These are phyloP conservation scores for Coix lacrymajobi DNA, from an alignment of 176 grass and related monocot genomes.

Conservation along the genomic window DNA sequence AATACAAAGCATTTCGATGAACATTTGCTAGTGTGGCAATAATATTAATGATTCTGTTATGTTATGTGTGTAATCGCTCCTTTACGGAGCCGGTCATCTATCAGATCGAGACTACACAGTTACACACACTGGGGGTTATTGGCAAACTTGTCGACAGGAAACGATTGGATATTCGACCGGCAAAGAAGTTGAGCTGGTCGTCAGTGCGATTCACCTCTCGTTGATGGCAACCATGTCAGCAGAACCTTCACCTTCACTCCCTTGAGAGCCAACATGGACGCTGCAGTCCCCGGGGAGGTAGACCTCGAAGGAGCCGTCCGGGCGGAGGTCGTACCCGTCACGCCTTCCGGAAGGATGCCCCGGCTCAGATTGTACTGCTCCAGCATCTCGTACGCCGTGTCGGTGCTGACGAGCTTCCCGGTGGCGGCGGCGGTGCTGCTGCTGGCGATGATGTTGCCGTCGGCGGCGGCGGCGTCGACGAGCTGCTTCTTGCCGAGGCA, in stretches of 20 bases:
- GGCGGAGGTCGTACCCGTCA: conserved; percentile 14
- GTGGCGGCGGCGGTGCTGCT: background rate
- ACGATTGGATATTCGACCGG: conserved; percentile 35
- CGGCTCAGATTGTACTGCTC: conserved; percentile 28
- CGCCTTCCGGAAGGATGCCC: conserved; percentile 52
- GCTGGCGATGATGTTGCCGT: background rate
- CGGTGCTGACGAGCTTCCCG: background rate
- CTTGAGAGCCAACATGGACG: background rate
- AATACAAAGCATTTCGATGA: background rate
- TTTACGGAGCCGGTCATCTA: background rate
- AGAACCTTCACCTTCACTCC: conserved; percentile 40
- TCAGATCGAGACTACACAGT: background rate
- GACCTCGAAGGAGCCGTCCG: conserved; percentile 49
- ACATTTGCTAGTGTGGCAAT: too few relatives aligned
- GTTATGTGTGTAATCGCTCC: background rate
- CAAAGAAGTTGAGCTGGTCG: conserved; percentile 29
- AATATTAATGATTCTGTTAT: background rate
- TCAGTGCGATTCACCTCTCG: background rate
- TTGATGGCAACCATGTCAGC: conserved; percentile 28
- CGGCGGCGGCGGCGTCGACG: too few relatives aligned
- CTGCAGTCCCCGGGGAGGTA: conserved; percentile 33
- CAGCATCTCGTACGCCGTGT: conserved; percentile 45
- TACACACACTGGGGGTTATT: conserved; percentile 17
- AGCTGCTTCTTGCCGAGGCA: background rate
- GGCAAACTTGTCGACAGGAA: conserved; percentile 33